Percentiles rank a stretch among this genome's conserved stretches.
Evolutionary conservation across 495 filamentous ascomycete genomes (phyloP).

Genomic region (Diplogelasinospora grovesii): DNA sequence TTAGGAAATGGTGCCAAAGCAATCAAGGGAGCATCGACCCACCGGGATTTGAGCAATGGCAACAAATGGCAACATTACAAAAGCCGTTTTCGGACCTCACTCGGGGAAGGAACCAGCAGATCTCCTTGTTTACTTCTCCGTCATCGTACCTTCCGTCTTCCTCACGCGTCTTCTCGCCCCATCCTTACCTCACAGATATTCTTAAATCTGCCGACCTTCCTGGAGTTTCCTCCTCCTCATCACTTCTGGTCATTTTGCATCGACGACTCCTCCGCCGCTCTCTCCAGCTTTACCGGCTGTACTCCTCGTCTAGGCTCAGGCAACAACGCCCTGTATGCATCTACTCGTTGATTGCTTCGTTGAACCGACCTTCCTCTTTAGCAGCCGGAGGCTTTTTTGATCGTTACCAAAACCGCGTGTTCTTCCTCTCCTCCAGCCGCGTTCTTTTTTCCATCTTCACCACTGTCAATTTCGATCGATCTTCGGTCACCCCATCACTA

Average conservation of each 20-base stretch:
- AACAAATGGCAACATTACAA: too few relatives aligned
- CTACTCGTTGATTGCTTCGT: constrained; percentile 1
- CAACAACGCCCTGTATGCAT: constrained; percentile 3
- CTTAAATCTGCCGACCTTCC: neutral
- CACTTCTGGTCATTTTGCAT: constrained; percentile 8
- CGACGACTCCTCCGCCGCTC: constrained; percentile 10
- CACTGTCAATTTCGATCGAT: too few relatives aligned
- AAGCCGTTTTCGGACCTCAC: too few relatives aligned
- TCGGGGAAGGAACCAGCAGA: too few relatives aligned
- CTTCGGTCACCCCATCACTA: too few relatives aligned
- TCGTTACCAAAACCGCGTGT: constrained; percentile 6
- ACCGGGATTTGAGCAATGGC: too few relatives aligned
- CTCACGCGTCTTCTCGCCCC: neutral
- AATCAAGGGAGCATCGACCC: too few relatives aligned
- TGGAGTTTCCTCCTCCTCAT: neutral
- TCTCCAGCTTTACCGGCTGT: constrained; percentile 13
- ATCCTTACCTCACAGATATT: neutral
- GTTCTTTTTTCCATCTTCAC: neutral
- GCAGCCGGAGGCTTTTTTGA: constrained; percentile 12
- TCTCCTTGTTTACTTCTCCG: too few relatives aligned
- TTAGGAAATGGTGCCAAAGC: too few relatives aligned
- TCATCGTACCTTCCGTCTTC: constrained; percentile 1
- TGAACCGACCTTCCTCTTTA: constrained; percentile 5
- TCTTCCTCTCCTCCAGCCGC: neutral
- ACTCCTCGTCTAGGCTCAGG: constrained; percentile 6